Evolutionary conservation across 345 rosid species (phyloP), one percentile per base, ranked within the genome.

Genomic region (Trapa bicornis): DNA sequence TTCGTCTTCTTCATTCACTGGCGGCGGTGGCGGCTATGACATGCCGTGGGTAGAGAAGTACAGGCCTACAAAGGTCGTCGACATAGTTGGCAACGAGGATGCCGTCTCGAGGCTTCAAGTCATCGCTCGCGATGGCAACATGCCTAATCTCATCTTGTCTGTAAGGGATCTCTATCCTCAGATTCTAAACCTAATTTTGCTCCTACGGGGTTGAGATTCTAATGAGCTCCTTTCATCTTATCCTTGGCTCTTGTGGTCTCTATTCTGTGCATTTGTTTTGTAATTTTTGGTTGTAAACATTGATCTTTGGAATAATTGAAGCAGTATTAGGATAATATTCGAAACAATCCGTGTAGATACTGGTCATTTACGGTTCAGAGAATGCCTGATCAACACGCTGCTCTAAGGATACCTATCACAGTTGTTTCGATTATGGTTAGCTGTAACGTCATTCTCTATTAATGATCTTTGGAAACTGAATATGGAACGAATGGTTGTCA

Each of bases 31-130:
- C 45, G 71, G 64, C 68, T 93, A 85, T 78, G 95, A 94, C 64
- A 73, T 86, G n/a, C 97, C 97, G 11, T 94, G 99, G 99, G 97
- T 94, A 33, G 99, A 94, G 86, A 94, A 94, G 72, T 94, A 86
- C 83, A 71, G 96, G 35, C 97, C 99, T 22, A 82, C 48, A 76
- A 91, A 84, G 71, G 86, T 91, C 57, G 65, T 78, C 29, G 96
- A 89, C 71, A 86, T 94, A 67, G 97, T 94, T 32, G 99, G 99
- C 53, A 91, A 94, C 68, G 84, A 82, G 73, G 99, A 94, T 41
- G 91, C 96, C 0, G 93, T 91, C 73, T 87, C 96, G 2, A 85
- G 96, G 66, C 96, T 94, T 66, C 90, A 87, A 81, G 96, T 91
- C 80, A 86, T 94, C 42, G 95, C 97, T 72, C 95, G 83, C 60